Evolutionary conservation across 495 filamentous ascomycete genomes (phyloP), one percentile per base, ranked within the genome.

Genomic region (Penicillium atrosanguineum): DNA sequence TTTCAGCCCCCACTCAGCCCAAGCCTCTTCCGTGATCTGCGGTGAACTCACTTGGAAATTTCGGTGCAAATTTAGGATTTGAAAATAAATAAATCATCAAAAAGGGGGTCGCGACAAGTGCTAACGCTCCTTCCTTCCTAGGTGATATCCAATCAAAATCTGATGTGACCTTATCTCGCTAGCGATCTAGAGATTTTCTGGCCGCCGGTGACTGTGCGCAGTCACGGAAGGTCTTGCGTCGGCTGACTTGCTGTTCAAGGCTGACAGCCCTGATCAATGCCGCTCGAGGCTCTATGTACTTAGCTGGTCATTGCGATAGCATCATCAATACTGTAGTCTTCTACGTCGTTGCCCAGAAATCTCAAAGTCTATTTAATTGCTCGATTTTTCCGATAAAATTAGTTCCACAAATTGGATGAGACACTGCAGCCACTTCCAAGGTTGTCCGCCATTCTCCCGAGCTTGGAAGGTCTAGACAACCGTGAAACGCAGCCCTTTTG

Each of bases 1-100:
- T 62, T 52, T 62, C 52, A 41, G 16, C 57, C 46, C 63, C 63
- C 60, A 59, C 57, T 52, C 23, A 25, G 37, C 20, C 52, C 48
- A 55, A 54, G 48, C 51, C 53, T 48, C 49, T 65, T 55, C 56
- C 52, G 53, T 44, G 59, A 65, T 63, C 56, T 48, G 40, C 60
- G 52, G 53, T 65, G 57, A 59, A 52, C 39, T 16, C 7, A 36
- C 41, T 50, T 34, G 44, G 52, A 39, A 59, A 56, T 23, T 23
- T 23, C 23, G 23, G 23, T 23, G 23, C 23, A 2, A 23, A 23
- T 23, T 23, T 23, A 23, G n/a, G n/a, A n/a, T n/a, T n/a, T n/a
- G n/a, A n/a, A n/a, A n/a, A n/a, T n/a, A n/a, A n/a, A n/a, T n/a
- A n/a, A n/a, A n/a, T n/a, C n/a, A n/a, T n/a, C n/a, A 34, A 34